Conservation (phyloP, 139 green algal species). For the Axilococcus clingmanii region DNA sequence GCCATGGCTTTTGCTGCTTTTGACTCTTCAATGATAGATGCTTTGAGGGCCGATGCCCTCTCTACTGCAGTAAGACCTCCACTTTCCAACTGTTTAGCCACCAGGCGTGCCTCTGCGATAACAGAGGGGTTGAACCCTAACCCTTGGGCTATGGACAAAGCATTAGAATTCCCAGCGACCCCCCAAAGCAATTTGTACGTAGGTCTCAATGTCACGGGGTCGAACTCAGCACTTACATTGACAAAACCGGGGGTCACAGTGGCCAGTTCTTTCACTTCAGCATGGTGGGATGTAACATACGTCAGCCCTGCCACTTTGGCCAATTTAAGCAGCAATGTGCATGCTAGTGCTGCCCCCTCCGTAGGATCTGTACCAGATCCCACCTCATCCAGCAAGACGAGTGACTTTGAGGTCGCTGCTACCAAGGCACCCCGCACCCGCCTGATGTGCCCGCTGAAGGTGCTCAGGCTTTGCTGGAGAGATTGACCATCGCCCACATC, state of each 20-base stretch:
- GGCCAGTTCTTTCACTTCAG: constrained; percentile 43
- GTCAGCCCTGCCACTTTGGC: constrained; percentile 34
- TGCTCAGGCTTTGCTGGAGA: constrained; percentile 64
- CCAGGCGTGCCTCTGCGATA: constrained; percentile 30
- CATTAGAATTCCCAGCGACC: constrained; percentile 33
- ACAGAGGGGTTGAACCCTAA: constrained; percentile 41
- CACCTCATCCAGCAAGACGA: constrained; percentile 78
- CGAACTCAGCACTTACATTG: constrained; percentile 57
- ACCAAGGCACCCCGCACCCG: constrained; percentile 34
- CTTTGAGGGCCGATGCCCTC: constrained; percentile 9
- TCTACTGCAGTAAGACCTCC: background rate
- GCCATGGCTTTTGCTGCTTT: background rate
- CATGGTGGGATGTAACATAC: constrained; percentile 52
- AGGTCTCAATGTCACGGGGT: constrained; percentile 39
- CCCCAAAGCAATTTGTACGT: constrained; percentile 57
- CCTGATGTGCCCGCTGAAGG: constrained; percentile 61
- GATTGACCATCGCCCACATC: constrained; percentile 74
- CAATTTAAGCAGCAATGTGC: constrained; percentile 41
- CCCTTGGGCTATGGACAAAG: constrained; percentile 39
- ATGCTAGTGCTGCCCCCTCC: constrained; percentile 63
- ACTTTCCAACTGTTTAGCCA: constrained; percentile 13
- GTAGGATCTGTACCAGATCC: constrained; percentile 68
- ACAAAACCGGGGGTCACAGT: constrained; percentile 17
- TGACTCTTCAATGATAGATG: constrained; percentile 20
- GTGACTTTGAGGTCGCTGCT: constrained; percentile 13